phyloP scores from a whole-genome alignment of 2,329 filamentous ascomycete genomes.

The Apiospora arundinis region DNA sequence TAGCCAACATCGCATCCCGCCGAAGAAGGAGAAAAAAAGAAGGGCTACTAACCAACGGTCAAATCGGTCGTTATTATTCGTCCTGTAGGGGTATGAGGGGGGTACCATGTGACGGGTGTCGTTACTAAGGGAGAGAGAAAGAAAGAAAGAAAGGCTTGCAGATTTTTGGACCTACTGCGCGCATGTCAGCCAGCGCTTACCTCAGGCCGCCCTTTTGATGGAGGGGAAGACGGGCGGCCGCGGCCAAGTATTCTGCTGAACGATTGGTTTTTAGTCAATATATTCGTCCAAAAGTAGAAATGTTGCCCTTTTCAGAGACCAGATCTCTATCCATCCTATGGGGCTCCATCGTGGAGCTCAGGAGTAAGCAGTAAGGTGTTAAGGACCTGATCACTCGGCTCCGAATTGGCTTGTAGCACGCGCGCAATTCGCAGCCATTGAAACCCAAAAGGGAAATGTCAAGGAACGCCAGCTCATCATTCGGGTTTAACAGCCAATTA shows the following conservation, averaged over 20 bases:
- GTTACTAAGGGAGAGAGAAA: neutral
- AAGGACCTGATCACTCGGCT: neutral
- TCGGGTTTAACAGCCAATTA: neutral
- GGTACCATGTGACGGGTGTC: neutral
- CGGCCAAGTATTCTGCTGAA: neutral
- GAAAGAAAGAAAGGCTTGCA: no score
- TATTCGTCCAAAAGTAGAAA: neutral
- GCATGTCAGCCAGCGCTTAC: conserved; percentile 9
- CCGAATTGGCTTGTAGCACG: no score
- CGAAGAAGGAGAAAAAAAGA: neutral
- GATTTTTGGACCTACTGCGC: neutral
- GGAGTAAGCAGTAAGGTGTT: neutral
- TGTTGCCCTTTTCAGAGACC: neutral
- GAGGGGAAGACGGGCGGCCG: neutral
- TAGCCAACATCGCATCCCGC: neutral
- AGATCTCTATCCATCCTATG: neutral
- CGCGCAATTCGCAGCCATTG: no score
- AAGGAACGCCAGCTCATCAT: no score
- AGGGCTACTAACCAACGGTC: no score
- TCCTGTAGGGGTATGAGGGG: neutral
- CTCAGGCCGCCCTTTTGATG: neutral
- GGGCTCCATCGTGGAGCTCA: neutral
- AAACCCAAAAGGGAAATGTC: no score
- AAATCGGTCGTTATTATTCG: neutral
- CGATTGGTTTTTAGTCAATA: no score